Percentiles rank a stretch among this genome's conserved stretches.
These are phyloP conservation scores for Aspergillus coremiiformis DNA, from an alignment of 495 filamentous ascomycete species.

Conservation along the genomic window DNA sequence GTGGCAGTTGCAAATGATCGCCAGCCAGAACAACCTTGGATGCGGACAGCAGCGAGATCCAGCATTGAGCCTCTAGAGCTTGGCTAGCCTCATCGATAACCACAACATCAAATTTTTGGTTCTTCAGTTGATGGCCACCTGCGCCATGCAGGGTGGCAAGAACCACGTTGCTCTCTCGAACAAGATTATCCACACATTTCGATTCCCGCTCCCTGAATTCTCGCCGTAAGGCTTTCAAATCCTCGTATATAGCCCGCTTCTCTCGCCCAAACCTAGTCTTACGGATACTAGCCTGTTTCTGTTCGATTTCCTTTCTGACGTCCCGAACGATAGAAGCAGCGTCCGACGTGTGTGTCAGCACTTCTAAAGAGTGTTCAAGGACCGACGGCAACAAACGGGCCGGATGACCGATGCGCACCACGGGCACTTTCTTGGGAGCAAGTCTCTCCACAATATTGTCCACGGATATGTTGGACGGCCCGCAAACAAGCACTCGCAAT, in stretches of 20 bases:
- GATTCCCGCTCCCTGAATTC: constrained; percentile 84
- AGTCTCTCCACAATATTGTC: constrained; percentile 98
- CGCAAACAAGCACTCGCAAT: constrained; percentile 79
- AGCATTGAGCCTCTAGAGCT: constrained; percentile 93
- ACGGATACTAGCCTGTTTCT: constrained; percentile 77
- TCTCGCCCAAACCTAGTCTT: constrained; percentile 80
- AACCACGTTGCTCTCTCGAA: constrained; percentile 74
- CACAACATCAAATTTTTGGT: constrained; percentile 84
- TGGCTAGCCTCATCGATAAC: constrained; percentile 95
- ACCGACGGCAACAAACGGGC: constrained; percentile 86
- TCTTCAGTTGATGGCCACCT: constrained; percentile 73
- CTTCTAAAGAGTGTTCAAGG: constrained; percentile 81
- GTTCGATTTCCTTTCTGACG: constrained; percentile 86
- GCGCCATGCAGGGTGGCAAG: constrained; percentile 90
- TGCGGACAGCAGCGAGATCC: constrained; percentile 80
- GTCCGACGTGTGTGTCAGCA: constrained; percentile 85
- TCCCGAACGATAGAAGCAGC: constrained; percentile 87
- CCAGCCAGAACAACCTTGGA: constrained; percentile 86
- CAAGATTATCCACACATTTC: constrained; percentile 67
- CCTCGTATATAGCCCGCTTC: constrained; percentile 71
- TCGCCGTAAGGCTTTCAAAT: constrained; percentile 75
- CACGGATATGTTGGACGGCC: constrained; percentile 91
- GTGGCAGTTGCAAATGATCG: constrained; percentile 89
- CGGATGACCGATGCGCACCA: constrained; percentile 87
- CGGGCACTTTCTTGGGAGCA: constrained; percentile 70